These are phyloP conservation scores for Berkeleyomyces rouxiae DNA, from an alignment of 2,329 filamentous ascomycete species.

Conservation along the genomic window DNA sequence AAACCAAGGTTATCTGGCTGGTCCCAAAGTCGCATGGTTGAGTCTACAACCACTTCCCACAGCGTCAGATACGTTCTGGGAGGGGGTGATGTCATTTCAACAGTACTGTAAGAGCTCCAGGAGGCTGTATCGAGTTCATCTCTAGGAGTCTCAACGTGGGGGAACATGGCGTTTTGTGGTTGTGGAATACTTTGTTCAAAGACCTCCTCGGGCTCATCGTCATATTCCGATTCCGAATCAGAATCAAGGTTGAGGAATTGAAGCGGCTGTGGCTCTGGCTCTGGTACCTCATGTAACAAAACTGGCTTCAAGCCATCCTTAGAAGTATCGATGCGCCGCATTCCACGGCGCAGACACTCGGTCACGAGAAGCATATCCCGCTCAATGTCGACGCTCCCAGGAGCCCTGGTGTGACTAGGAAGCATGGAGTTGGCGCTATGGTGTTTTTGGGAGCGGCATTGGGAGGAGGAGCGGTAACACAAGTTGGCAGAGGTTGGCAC, in stretches of 20 bases:
- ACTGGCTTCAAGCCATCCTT: neutral
- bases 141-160: neutral
- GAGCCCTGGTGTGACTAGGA: neutral
- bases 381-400: constrained; percentile 7
- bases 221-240: neutral
- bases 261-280: neutral
- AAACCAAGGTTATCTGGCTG: constrained; percentile 3
- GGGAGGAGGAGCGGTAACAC: neutral
- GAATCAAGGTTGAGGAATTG: neutral
- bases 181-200: neutral
- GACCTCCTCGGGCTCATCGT: neutral
- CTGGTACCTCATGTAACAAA: neutral
- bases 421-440: neutral
- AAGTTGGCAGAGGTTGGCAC: neutral
- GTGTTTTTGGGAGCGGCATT: neutral
- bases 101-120: neutral
- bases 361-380: constrained; percentile 4
- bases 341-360: constrained; percentile 7
- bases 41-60: constrained; percentile 4
- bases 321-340: neutral
- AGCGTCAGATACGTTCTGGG: constrained; percentile 3
- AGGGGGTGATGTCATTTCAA: neutral
- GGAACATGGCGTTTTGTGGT: neutral
- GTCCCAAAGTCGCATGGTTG: constrained; percentile 5
- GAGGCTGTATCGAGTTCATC: neutral